Evolutionary conservation across 2,329 filamentous ascomycete genomes (phyloP).

Genomic region (Aspergillus sp.): DNA sequence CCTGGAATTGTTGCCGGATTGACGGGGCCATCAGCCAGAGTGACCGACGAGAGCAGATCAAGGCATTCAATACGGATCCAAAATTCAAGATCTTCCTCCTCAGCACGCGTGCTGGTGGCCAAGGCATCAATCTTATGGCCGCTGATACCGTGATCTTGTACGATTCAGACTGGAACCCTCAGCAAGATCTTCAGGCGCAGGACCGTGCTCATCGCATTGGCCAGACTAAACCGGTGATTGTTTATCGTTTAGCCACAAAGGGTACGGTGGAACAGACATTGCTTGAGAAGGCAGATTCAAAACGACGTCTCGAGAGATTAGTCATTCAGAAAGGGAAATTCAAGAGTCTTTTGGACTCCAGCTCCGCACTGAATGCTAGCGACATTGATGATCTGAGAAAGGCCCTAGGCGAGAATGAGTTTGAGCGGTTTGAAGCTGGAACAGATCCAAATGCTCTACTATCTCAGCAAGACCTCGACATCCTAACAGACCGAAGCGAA

Average conservation of each 20-base stretch:
- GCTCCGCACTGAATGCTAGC: constrained; percentile 41
- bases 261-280: constrained; percentile 88
- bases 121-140: constrained; percentile 89
- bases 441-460: constrained; percentile 62
- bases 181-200: constrained; percentile 94
- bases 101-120: constrained; percentile 85
- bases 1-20: constrained; percentile 83
- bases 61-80: constrained; percentile 66
- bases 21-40: constrained; percentile 81
- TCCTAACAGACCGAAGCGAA: constrained; percentile 72
- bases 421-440: constrained; percentile 58
- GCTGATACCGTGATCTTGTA: constrained; percentile 93
- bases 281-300: constrained; percentile 83
- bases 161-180: constrained; percentile 90
- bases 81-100: constrained; percentile 76
- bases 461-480: constrained; percentile 70
- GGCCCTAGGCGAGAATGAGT: constrained; percentile 70
- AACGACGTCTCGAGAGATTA: constrained; percentile 86
- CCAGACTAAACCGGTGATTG: constrained; percentile 84
- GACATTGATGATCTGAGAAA: constrained; percentile 62
- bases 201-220: constrained; percentile 94
- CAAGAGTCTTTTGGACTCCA: constrained; percentile 61
- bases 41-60: constrained; percentile 68
- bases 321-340: constrained; percentile 94
- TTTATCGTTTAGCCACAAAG: constrained; percentile 90